Conservation (phyloP, 2,329 filamentous ascomycete species). For the Metarhizium robertsii region DNA sequence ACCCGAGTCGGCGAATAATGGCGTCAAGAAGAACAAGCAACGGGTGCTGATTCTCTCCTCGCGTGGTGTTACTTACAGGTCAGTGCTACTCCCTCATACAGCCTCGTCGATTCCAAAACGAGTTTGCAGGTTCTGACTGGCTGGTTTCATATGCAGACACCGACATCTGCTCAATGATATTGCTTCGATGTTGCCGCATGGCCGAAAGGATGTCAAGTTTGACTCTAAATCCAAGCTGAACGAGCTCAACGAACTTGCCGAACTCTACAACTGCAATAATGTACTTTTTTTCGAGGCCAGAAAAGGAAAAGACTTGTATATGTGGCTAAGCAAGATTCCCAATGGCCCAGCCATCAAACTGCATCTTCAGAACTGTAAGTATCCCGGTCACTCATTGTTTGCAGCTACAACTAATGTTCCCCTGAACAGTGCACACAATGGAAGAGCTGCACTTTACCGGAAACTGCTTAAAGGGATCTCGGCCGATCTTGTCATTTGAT, state of each 20-base stretch:
- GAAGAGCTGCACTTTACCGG: conserved; percentile 94
- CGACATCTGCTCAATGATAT: conserved; percentile 89
- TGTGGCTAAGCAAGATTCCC: conserved; percentile 87
- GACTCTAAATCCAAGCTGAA: conserved; percentile 88
- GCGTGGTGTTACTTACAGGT: conserved; percentile 84
- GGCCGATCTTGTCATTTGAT: conserved; percentile 89
- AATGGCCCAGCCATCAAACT: conserved; percentile 56
- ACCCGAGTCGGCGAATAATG: conserved; percentile 37
- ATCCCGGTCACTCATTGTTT: background rate
- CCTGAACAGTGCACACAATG: conserved; percentile 74
- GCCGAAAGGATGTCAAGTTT: conserved; percentile 90
- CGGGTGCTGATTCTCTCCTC: conserved; percentile 86
- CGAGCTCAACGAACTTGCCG: conserved; percentile 66
- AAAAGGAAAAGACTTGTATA: conserved; percentile 88
- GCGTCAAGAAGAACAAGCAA: conserved; percentile 55
- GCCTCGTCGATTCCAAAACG: background rate
- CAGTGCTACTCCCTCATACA: conserved; percentile 14
- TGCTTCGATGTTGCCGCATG: conserved; percentile 79
- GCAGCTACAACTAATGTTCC: conserved; percentile 13
- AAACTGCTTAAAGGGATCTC: conserved; percentile 89
- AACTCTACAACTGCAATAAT: conserved; percentile 88
- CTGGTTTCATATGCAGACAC: conserved; percentile 48
- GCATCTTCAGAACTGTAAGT: conserved; percentile 66
- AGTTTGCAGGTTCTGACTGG: background rate
- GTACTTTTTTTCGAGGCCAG: conserved; percentile 91